These are phyloP conservation scores for Tylopilus subfusipes DNA, from an alignment of 768 basidiomycete genomes.

Conservation along the genomic window DNA sequence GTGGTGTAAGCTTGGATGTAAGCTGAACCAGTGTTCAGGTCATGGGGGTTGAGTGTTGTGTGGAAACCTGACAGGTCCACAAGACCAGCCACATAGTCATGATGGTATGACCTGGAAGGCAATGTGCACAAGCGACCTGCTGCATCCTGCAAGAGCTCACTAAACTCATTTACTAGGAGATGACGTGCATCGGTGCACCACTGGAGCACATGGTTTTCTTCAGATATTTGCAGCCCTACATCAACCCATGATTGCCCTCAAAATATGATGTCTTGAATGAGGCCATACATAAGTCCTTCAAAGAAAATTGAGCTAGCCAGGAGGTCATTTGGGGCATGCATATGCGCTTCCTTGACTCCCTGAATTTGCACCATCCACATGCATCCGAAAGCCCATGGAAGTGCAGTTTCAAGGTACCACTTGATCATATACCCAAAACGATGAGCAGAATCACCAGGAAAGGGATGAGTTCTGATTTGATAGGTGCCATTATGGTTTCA, in stretches of 20 bases:
- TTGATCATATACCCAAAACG: not conserved
- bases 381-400: not conserved
- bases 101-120: not conserved
- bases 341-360: constrained; percentile 4
- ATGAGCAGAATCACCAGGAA: not conserved
- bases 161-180: not conserved
- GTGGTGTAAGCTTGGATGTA: constrained; percentile 8
- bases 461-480: not conserved
- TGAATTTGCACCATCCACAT: constrained; percentile 8
- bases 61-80: not conserved
- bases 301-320: not conserved
- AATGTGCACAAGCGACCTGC: not conserved
- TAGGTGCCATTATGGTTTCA: constrained; percentile 2
- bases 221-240: constrained; percentile 2
- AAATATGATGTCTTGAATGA: not conserved
- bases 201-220: constrained; percentile 3
- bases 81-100: constrained; percentile 2
- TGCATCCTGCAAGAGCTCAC: not conserved
- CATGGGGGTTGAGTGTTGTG: not conserved
- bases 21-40: not conserved
- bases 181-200: constrained; percentile 5
- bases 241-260: constrained; percentile 5
- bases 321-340: not conserved
- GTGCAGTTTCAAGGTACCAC: not conserved
- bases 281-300: not conserved